Evolutionary conservation across 352 stramenopile species (phyloP).

Genomic region (Pythium rishiriense): DNA sequence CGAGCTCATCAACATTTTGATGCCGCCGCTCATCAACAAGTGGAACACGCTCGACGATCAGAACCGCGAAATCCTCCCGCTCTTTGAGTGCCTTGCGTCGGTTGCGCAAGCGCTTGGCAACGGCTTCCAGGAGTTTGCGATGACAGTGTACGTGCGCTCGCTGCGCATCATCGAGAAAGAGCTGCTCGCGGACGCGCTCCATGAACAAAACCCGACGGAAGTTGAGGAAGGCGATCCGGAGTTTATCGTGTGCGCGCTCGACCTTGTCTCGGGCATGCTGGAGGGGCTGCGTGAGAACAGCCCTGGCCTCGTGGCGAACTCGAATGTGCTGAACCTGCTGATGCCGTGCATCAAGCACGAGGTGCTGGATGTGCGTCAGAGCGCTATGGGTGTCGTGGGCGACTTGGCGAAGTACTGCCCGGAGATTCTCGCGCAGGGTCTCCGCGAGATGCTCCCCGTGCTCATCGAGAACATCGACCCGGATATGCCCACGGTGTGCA

Average conservation of each 20-base stretch:
- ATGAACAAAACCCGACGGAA: slow-evolving; percentile 74
- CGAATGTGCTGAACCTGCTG: slow-evolving; percentile 88
- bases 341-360: slow-evolving; percentile 87
- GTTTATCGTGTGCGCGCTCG: slow-evolving; percentile 88
- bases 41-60: slow-evolving; percentile 87
- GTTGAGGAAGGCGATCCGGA: slow-evolving; percentile 88
- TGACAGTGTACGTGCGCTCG: slow-evolving; percentile 79
- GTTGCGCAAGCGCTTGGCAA: slow-evolving; percentile 82
- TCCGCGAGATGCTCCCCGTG: slow-evolving; percentile 77
- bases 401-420: slow-evolving; percentile 86
- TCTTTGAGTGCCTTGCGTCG: slow-evolving; percentile 90
- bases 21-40: slow-evolving; percentile 92
- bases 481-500: slow-evolving; percentile 88
- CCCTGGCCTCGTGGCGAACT: slow-evolving; percentile 70
- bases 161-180: slow-evolving; percentile 85
- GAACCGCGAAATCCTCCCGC: slow-evolving; percentile 79
- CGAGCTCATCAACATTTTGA: slow-evolving; percentile 90
- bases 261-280: slow-evolving; percentile 89
- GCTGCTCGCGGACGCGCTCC: slow-evolving; percentile 76
- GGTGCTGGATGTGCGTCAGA: slow-evolving; percentile 88
- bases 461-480: slow-evolving; percentile 90
- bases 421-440: slow-evolving; percentile 66
- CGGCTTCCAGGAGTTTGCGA: slow-evolving; percentile 88
- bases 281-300: slow-evolving; percentile 82
- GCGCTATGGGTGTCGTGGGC: slow-evolving; percentile 87